These are phyloP conservation scores for Inosperma sp. DNA, from an alignment of 768 basidiomycete species.

Conservation along the genomic window DNA sequence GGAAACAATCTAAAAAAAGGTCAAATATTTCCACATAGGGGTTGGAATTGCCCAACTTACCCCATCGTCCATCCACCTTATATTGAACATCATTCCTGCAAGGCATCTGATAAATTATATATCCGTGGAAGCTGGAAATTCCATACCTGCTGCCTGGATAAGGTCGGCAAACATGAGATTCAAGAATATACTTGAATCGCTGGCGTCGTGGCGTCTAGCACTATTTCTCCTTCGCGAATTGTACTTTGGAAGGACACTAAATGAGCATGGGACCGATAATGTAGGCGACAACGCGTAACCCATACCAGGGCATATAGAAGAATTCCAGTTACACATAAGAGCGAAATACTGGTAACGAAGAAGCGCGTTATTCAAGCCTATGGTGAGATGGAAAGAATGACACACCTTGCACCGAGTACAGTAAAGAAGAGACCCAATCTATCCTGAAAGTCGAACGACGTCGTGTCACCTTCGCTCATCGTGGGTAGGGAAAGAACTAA, in stretches of 20 bases:
- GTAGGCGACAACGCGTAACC: not conserved
- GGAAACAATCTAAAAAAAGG: conserved; percentile 25
- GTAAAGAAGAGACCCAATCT: conserved; percentile 23
- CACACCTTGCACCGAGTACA: conserved; percentile 20
- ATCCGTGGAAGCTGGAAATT: not conserved
- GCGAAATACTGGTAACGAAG: not conserved
- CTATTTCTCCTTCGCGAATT: conserved; percentile 18
- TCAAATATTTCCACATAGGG: not conserved
- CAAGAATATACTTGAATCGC: conserved; percentile 39
- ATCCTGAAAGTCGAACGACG: conserved; percentile 22
- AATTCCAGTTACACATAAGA: conserved; percentile 18
- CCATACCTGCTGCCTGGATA: conserved; percentile 38
- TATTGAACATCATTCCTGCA: conserved; percentile 39
- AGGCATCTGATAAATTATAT: not conserved
- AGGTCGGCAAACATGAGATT: conserved; percentile 47
- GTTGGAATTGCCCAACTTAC: conserved; percentile 18
- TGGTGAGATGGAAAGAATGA: not conserved
- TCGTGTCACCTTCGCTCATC: not conserved
- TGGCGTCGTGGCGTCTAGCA: conserved; percentile 23
- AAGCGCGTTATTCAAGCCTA: not conserved
- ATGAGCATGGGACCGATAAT: not conserved
- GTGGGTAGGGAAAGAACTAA: too few species aligned
- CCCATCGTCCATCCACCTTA: conserved; percentile 37
- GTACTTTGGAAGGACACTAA: conserved; percentile 4
- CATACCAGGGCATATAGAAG: conserved; percentile 25